Base-by-base conservation (phyloP, 352 stramenopile species). In the Globisporangium cylindrosporum region DNA sequence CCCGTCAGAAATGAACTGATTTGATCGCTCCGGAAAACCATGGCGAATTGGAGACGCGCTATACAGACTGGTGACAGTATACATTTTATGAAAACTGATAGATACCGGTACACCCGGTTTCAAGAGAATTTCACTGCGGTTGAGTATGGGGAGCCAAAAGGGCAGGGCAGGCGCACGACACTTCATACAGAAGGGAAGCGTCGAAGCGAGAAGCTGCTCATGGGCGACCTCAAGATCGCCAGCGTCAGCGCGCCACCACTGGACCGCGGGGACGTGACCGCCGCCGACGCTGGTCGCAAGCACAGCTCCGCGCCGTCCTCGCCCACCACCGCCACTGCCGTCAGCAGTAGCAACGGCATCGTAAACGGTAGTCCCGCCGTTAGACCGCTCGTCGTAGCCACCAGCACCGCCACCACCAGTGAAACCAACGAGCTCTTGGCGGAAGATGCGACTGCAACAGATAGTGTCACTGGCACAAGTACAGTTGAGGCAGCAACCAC, bases 161-260 rank as follows among this genome's bases (percentile, higher is more conserved):
- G n/a, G n/a, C 22, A 57, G 49, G 49, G 3, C 51, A 34, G 12
- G 15, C 54, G 20, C 25, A 24, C 51, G 29, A 58, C 27, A 59
- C 24, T 6, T 18, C 51, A 59, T 14, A 48, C 32, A 61, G 24
- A 32, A 68, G 25, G 49, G 38, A 64, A 46, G 24, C 27, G 38
- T 27, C 54, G 38, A 68, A 49, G 32, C 62, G 54, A 60, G 62
- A 60, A 54, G 62, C 51, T 61, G 29, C 55, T 54, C 24, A 68
- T 68, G 62, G 62, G 51, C 62, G 53, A 53, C 49, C 62, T 60
- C 62, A 67, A 67, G 62, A 67, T 67, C 62, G 62, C 53, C 29
- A 59, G 6, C 62, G 62, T 66, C 10, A 66, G 60, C 46, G 46
- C 46, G 18, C 60, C 60, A 27, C 46, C 46, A 20, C 43, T 66